Percentiles rank a stretch among this genome's conserved stretches.
phyloP scores from a whole-genome alignment of 768 basidiomycete species.

The Pseudohyphozyma bogoriensis region DNA sequence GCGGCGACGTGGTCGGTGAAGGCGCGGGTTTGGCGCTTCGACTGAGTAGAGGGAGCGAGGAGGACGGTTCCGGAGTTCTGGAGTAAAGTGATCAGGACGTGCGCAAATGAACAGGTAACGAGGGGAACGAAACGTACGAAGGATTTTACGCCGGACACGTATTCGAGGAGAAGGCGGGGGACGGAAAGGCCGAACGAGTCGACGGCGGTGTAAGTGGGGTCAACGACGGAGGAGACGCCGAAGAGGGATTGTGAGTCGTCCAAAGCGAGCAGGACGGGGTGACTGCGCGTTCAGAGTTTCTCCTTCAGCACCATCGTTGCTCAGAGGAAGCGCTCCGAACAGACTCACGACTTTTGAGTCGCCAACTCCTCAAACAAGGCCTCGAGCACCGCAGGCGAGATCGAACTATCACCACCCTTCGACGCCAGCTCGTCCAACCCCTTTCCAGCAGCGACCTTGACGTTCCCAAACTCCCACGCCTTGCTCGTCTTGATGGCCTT shows the following conservation, averaged over 20 bases:
- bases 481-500: constrained; percentile 20
- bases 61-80: constrained; percentile 8
- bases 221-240: constrained; percentile 10
- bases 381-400: constrained; percentile 16
- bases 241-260: constrained; percentile 24
- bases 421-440: constrained; percentile 13
- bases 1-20: constrained; percentile 10
- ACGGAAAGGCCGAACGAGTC: constrained; percentile 22
- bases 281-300: neutral
- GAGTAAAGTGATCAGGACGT: neutral
- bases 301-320: too few relatives aligned
- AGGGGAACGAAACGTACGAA: constrained; percentile 1
- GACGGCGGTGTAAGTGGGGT: constrained; percentile 21
- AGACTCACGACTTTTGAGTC: constrained; percentile 10
- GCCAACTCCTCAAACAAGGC: constrained; percentile 23
- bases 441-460: constrained; percentile 11
- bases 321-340: too few relatives aligned
- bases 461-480: constrained; percentile 12
- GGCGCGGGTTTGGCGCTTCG: constrained; percentile 1
- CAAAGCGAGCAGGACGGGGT: constrained; percentile 21
- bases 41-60: constrained; percentile 7
- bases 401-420: constrained; percentile 13
- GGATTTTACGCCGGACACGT: constrained; percentile 7
- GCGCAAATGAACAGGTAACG: neutral
- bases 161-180: constrained; percentile 24